These are phyloP conservation scores for Trebouxia sp. DNA, from an alignment of 139 green algal genomes.

Conservation along the genomic window DNA sequence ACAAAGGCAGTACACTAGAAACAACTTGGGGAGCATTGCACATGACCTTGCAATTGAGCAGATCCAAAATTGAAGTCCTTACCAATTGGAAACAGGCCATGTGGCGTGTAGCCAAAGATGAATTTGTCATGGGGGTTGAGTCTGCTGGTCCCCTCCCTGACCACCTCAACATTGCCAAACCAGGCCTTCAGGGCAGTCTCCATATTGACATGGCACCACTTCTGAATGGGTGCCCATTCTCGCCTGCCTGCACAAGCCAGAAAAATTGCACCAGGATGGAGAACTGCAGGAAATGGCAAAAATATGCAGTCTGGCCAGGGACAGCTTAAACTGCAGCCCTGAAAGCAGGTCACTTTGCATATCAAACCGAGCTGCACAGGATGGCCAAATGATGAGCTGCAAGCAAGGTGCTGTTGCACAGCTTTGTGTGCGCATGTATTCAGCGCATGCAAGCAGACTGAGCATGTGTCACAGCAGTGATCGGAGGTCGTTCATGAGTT, in stretches of 20 bases:
- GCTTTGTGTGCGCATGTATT: too few species aligned
- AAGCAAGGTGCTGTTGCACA: too few species aligned
- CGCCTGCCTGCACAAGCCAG: constrained; percentile 53
- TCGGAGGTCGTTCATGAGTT: too few species aligned
- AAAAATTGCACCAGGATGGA: too few species aligned
- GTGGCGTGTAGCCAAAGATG: constrained; percentile 80
- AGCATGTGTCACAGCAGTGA: too few species aligned
- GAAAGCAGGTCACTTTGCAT: too few species aligned
- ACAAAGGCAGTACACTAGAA: background rate
- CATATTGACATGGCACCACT: constrained; percentile 62
- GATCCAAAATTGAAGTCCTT: constrained; percentile 1
- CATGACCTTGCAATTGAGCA: background rate
- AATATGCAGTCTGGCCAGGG: too few species aligned
- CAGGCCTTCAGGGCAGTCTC: constrained; percentile 59
- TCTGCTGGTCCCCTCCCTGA: constrained; percentile 34
- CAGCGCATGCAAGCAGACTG: too few species aligned
- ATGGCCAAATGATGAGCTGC: too few species aligned
- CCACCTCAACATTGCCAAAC: constrained; percentile 67
- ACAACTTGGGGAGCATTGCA: background rate
- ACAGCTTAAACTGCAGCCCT: too few species aligned
- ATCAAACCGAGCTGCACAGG: too few species aligned
- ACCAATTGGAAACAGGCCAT: constrained; percentile 82
- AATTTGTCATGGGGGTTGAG: constrained; percentile 48
- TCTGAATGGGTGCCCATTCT: constrained; percentile 61
- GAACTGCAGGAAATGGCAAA: too few species aligned